These are phyloP conservation scores for Pistacia vera DNA, from an alignment of 345 rosid genomes.

Conservation along the genomic window DNA sequence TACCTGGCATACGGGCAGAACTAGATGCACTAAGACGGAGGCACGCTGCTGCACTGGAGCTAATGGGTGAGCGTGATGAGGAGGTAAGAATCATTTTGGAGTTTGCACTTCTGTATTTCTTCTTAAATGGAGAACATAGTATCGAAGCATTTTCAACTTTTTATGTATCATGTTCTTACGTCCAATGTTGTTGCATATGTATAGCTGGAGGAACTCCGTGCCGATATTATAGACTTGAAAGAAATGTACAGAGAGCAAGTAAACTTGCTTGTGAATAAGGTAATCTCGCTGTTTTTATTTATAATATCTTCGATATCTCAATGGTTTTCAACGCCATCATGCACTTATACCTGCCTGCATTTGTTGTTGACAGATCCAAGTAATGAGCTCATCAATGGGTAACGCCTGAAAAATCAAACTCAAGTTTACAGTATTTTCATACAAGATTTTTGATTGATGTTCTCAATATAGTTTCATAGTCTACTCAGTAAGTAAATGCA, in stretches of 20 bases:
- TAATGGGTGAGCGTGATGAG: constrained; percentile 99
- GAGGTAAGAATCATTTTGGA: constrained; percentile 55
- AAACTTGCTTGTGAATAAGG: constrained; percentile 97
- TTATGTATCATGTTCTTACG: constrained; percentile 15
- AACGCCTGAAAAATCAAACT: constrained; percentile 16
- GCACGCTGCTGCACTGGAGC: constrained; percentile 96
- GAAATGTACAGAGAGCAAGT: constrained; percentile 99
- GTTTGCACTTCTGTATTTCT: background rate
- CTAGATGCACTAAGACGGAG: constrained; percentile 90
- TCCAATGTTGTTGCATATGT: constrained; percentile 23
- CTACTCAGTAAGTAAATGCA: constrained; percentile 12
- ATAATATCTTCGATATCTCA: background rate
- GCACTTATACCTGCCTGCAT: constrained; percentile 11
- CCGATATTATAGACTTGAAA: constrained; percentile 94
- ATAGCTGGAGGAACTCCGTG: constrained; percentile 98
- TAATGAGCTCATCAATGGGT: constrained; percentile 42
- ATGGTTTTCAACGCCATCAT: background rate
- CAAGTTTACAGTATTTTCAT: background rate
- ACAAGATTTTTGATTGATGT: constrained; percentile 1
- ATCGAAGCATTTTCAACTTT: background rate
- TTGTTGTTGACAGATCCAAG: constrained; percentile 56
- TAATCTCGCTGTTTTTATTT: constrained; percentile 18
- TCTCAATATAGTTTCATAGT: constrained; percentile 20
- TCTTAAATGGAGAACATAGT: background rate
- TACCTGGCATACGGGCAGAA: constrained; percentile 90